Evolutionary conservation across 345 rosid species (phyloP), one percentile per base, ranked within the genome.

Genomic region (Sisymbrium altissimum): DNA sequence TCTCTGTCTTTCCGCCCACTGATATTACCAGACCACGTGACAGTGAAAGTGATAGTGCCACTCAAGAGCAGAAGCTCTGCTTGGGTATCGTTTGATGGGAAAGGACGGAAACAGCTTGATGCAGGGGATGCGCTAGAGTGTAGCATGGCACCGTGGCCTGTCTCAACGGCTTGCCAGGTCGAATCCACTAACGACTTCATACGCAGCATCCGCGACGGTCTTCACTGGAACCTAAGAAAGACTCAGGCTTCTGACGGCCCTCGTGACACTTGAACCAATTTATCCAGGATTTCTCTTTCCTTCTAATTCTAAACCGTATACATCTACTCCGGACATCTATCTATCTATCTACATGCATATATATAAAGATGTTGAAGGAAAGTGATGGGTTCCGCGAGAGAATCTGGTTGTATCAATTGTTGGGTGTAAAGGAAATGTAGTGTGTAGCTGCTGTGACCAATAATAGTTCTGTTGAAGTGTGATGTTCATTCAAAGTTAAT

Each of bases 71-170:
- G 98, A 80, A 81, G 88, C 80, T 81, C 93, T 5, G 97, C 97
- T 1, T 96, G 97, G 97, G 99, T 80, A 39, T 96, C 99, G 13
- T 96, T 96, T 29, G 99, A 96, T 54, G 99, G 99, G 57, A 92
- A 96, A 80, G 90, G 86, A 75, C 77, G 99, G 79, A 90, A 89
- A 71, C 86, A 79, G 75, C 71, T 95, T 52, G 85, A 75, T 27
- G 85, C 96, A 3, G 98, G 99, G 33, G 99, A 95, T 73, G 97
- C 94, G 1, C 93, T 96, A 38, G 88, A 92, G 30, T 92, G 97
- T 84, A 84, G 99, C 81, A 90, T 96, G 89, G 99, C 97, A 3
- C 92, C 94, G 39, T 96, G 98, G 91, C 98, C 99, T 2, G 98
- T 96, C 48, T 94, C 98, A 25, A 96, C 98, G 0, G 94, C 99